A percentile compares a stretch with the other conserved stretches of the same genome.
phyloP scores from a whole-genome alignment of 495 filamentous ascomycete species.

The Penicillium odoratum region DNA sequence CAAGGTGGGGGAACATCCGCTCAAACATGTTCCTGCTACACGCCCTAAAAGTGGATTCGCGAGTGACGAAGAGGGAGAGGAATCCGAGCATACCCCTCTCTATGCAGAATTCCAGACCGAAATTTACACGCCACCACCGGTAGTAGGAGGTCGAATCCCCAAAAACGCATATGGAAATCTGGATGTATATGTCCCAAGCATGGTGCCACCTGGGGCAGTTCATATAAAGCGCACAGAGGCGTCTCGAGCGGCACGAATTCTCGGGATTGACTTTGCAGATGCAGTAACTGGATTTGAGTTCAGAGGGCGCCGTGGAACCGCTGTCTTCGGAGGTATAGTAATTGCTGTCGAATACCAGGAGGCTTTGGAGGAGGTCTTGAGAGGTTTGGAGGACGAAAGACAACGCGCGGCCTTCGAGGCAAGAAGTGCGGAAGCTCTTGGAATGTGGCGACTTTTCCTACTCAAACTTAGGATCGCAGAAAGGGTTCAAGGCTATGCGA shows the following conservation, averaged over 20 bases:
- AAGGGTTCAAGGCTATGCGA: constrained; percentile 64
- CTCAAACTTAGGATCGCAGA: constrained; percentile 74
- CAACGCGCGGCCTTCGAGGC: constrained; percentile 56
- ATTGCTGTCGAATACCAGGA: constrained; percentile 70
- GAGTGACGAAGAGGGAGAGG: constrained; percentile 41
- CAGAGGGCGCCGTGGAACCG: constrained; percentile 76
- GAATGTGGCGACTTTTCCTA: constrained; percentile 75
- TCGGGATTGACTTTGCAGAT: constrained; percentile 84
- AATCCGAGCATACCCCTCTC: constrained; percentile 49
- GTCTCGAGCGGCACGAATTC: constrained; percentile 67
- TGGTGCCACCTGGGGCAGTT: constrained; percentile 80
- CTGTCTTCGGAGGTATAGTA: constrained; percentile 72
- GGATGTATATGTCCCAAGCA: constrained; percentile 87
- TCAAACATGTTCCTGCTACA: constrained; percentile 62
- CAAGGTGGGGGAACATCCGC: constrained; percentile 68
- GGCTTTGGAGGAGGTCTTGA: constrained; percentile 66
- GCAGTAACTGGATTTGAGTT: constrained; percentile 91
- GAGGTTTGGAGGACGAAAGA: constrained; percentile 61
- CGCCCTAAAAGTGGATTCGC: constrained; percentile 38
- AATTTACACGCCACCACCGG: constrained; percentile 70
- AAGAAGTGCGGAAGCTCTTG: constrained; percentile 57
- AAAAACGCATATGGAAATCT: constrained; percentile 88
- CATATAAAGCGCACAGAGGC: constrained; percentile 69
- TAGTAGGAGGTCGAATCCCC: constrained; percentile 72
- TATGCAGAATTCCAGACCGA: constrained; percentile 78